Conservation (phyloP, 2,329 filamentous ascomycete genomes). For the Ophiostoma angusticollis region DNA sequence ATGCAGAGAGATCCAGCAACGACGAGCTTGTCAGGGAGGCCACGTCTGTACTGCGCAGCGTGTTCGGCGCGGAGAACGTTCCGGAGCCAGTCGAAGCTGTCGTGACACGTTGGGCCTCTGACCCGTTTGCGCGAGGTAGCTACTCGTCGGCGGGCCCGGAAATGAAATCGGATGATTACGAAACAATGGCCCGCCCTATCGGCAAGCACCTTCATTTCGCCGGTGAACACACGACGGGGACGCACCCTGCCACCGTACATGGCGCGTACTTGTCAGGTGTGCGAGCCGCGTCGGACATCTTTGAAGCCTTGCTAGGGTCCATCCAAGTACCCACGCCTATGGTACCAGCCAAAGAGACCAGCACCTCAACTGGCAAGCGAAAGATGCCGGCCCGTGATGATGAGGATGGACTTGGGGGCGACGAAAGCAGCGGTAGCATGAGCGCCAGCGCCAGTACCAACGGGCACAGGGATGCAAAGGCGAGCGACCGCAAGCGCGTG, state of each 20-base stretch:
- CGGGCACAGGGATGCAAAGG: slow-evolving; percentile 17
- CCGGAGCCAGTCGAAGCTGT: slow-evolving; percentile 74
- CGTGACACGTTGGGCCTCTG: slow-evolving; percentile 83
- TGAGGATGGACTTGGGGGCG: neutral
- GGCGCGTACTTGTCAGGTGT: slow-evolving; percentile 91
- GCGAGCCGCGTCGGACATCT: slow-evolving; percentile 74
- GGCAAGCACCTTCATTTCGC: slow-evolving; percentile 80
- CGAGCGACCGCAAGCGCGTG: slow-evolving; percentile 32
- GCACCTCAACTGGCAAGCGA: slow-evolving; percentile 35
- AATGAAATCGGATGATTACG: slow-evolving; percentile 79
- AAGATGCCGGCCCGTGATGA: slow-evolving; percentile 26
- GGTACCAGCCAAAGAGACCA: slow-evolving; percentile 48
- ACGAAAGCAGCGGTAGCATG: slow-evolving; percentile 10
- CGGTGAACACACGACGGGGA: slow-evolving; percentile 90
- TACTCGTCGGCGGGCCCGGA: slow-evolving; percentile 86
- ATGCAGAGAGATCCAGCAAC: slow-evolving; percentile 67
- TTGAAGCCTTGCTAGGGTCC: slow-evolving; percentile 68
- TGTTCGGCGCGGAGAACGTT: slow-evolving; percentile 54
- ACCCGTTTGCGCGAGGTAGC: slow-evolving; percentile 82
- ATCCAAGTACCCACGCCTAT: slow-evolving; percentile 67
- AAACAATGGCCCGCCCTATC: slow-evolving; percentile 71
- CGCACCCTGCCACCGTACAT: slow-evolving; percentile 92
- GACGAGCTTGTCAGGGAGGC: slow-evolving; percentile 69
- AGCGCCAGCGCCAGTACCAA: slow-evolving; percentile 24
- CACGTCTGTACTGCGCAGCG: slow-evolving; percentile 59